Evolutionary conservation across 208 protist genomes (phyloP).

Genomic region (Leishmania aethiopica): DNA sequence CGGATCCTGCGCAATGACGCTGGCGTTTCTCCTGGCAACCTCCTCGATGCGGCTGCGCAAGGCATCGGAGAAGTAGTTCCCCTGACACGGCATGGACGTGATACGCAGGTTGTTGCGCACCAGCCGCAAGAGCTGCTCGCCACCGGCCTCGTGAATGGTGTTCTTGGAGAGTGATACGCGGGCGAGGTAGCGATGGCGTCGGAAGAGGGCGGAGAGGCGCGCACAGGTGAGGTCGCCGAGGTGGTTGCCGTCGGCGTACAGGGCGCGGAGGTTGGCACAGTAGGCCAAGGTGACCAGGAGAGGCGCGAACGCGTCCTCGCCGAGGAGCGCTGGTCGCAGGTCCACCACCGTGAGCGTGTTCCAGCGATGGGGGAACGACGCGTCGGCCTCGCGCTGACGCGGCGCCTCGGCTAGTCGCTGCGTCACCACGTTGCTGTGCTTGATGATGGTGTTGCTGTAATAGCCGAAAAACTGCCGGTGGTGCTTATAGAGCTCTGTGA

Average conservation of each 20-base stretch:
- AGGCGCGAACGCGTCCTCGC: constrained; percentile 64
- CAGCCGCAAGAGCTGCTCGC: constrained; percentile 73
- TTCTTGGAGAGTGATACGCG: constrained; percentile 59
- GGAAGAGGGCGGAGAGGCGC: constrained; percentile 66
- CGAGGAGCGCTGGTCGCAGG: constrained; percentile 63
- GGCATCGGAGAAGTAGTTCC: constrained; percentile 56
- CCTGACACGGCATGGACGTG: constrained; percentile 39
- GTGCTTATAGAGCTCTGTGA: constrained; percentile 65
- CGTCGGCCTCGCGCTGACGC: constrained; percentile 27
- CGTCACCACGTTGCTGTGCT: constrained; percentile 38
- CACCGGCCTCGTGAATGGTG: constrained; percentile 75
- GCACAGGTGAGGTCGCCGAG: constrained; percentile 69
- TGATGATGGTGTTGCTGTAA: constrained; percentile 44
- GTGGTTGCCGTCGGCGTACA: constrained; percentile 69
- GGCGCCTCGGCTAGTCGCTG: constrained; percentile 15
- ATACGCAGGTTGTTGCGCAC: constrained; percentile 66
- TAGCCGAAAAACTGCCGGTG: constrained; percentile 63
- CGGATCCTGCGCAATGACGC: constrained; percentile 50
- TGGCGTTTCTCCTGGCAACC: constrained; percentile 36
- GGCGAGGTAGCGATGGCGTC: constrained; percentile 57
- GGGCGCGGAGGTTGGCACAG: constrained; percentile 52
- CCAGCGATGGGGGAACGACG: constrained; percentile 66
- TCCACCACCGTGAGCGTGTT: constrained; percentile 47
- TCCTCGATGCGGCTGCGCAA: constrained; percentile 50
- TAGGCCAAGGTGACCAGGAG: constrained; percentile 72